Base-by-base conservation (phyloP, 345 rosid genomes). In the Syzygium aqueum region DNA sequence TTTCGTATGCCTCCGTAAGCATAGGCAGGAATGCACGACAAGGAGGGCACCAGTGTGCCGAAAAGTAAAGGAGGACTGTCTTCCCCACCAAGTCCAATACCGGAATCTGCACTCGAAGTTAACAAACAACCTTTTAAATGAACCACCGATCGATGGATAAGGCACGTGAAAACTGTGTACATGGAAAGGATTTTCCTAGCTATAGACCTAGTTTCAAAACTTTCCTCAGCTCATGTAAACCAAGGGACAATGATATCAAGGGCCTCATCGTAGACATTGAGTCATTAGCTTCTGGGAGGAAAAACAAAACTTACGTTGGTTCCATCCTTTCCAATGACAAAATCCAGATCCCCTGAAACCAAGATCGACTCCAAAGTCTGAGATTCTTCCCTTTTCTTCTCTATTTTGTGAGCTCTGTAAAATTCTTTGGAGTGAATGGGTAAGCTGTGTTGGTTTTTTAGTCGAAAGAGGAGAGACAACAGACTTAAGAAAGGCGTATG, bases 41-140 rank as follows among this genome's bases (percentile, higher is more conserved):
- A 23, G 92, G 93, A 51, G 91, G 90, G 77, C 94, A 93, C 89
- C 90, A 88, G 53, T 89, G 90, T 73, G 93, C 92, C 16, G 94
- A 93, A 89, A 93, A 93, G 88, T 90, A 93, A 51, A 93, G 89
- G 77, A 93, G 93, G n/a, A 93, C 77, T 33, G 67, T 89, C 89
- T 93, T 93, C 59, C 94, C 93, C 3, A 90, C 89, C 30, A 93
- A 88, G 56, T 89, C 90, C n/a, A 88, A 78, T 52, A 90, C 93
- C 7, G 59, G 91, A 87, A 93, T 83, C 94, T 90, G 94, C 84
- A 85, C 78, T 16, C 10, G 0, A 80, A 23, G 3, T 0, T 23
- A 80, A 54, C 2, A 16, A 14, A 83, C 37, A 53, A 83, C 59
- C 46, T 27, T 46, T 27, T 51, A 84, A 22, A 51, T 8, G 33